Evolutionary conservation across 495 filamentous ascomycete genomes (phyloP).

Genomic region (Peziza echinospora): DNA sequence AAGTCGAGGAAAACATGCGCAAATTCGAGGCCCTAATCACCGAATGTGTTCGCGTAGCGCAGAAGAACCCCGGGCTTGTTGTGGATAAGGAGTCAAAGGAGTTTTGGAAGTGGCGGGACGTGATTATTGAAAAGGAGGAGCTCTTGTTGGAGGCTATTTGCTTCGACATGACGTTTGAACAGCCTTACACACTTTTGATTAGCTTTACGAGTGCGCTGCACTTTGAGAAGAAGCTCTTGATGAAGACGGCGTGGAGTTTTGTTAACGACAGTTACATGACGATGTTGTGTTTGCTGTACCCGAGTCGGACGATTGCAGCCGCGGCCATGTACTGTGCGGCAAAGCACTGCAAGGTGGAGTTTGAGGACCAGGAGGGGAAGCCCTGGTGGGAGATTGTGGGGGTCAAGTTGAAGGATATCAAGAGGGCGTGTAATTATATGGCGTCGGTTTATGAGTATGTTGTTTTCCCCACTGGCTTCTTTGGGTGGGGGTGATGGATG

Average conservation of each 20-base stretch:
- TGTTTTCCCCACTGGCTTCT: background rate
- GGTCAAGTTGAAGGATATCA: conserved; percentile 21
- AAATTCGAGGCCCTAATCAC: conserved; percentile 85
- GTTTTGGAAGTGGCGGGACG: conserved; percentile 91
- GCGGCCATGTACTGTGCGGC: conserved; percentile 71
- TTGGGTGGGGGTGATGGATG: background rate
- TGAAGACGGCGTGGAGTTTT: conserved; percentile 76
- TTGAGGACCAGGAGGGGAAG: conserved; percentile 49
- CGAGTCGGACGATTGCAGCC: conserved; percentile 57
- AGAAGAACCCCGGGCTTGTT: conserved; percentile 66
- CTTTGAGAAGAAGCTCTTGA: conserved; percentile 44
- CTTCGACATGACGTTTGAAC: conserved; percentile 77
- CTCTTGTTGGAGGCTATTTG: conserved; percentile 74
- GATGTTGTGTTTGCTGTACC: conserved; percentile 61
- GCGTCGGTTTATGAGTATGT: conserved; percentile 20
- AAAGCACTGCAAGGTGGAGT: conserved; percentile 40
- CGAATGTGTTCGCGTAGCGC: conserved; percentile 79
- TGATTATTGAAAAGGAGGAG: conserved; percentile 76
- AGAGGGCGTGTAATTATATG: conserved; percentile 21
- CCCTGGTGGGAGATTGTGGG: conserved; percentile 70
- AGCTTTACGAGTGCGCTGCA: conserved; percentile 48
- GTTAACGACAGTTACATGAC: conserved; percentile 75
- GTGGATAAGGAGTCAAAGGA: conserved; percentile 93
- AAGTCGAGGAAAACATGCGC: conserved; percentile 86
- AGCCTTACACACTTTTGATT: conserved; percentile 62